phyloP scores from a whole-genome alignment of 345 rosid species.

The Sonneratia alba region DNA sequence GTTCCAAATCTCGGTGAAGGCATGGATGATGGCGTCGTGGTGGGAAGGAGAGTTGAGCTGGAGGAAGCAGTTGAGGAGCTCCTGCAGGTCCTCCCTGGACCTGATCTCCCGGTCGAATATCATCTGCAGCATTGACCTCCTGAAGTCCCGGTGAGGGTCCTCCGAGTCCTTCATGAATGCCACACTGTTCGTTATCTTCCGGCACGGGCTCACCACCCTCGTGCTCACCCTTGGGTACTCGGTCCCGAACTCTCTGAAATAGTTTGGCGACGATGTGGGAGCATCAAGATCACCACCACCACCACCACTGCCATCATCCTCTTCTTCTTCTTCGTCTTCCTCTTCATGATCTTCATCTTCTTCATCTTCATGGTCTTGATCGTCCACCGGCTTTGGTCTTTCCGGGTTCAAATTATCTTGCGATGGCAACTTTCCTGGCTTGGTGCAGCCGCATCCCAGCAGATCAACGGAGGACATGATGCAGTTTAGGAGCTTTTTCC shows the following conservation, averaged over 20 bases:
- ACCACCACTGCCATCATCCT: too few relatives aligned
- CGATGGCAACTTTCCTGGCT: not conserved
- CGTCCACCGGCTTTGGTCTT: not conserved
- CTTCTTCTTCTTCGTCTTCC: not conserved
- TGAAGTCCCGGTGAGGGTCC: conserved; percentile 43
- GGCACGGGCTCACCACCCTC: conserved; percentile 16
- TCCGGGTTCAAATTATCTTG: not conserved
- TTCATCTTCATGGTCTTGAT: not conserved
- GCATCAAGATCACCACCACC: too few relatives aligned
- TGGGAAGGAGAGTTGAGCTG: conserved; percentile 36
- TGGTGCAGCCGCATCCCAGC: conserved; percentile 16
- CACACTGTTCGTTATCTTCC: conserved; percentile 30
- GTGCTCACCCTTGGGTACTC: conserved; percentile 5
- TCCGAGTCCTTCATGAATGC: conserved; percentile 42
- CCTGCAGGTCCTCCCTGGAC: conserved; percentile 28
- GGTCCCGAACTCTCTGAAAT: conserved; percentile 9
- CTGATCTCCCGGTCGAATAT: conserved; percentile 38
- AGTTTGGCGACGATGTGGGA: conserved; percentile 7
- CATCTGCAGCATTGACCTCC: conserved; percentile 47
- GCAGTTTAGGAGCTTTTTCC: conserved; percentile 14
- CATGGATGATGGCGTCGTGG: conserved; percentile 31
- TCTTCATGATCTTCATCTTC: not conserved
- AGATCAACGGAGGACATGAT: conserved; percentile 4
- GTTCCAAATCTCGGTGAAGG: conserved; percentile 39
- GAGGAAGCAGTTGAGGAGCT: conserved; percentile 48